A percentile compares a stretch with the other conserved stretches of the same genome.
Evolutionary conservation across 768 basidiomycete species (phyloP).

Genomic region (Chalciporus chontae): DNA sequence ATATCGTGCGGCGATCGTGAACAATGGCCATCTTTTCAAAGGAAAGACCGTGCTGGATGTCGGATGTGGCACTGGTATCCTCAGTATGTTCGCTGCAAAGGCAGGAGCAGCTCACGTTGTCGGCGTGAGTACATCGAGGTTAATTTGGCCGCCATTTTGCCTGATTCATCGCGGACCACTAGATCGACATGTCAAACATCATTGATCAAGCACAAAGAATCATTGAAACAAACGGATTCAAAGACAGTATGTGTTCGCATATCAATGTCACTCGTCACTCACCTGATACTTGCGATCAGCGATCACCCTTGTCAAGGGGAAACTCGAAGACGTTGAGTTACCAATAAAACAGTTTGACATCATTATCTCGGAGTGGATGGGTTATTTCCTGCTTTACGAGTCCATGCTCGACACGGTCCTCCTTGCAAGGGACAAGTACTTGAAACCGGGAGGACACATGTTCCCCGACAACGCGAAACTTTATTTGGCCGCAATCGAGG

Average conservation of each 20-base stretch:
- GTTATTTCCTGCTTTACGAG: slow-evolving; percentile 98
- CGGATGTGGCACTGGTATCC: slow-evolving; percentile 96
- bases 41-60: slow-evolving; percentile 97
- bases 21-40: slow-evolving; percentile 94
- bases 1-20: slow-evolving; percentile 91
- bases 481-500: slow-evolving; percentile 96
- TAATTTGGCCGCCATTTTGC: background rate
- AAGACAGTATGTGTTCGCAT: slow-evolving; percentile 67
- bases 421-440: slow-evolving; percentile 93
- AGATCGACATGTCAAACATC: slow-evolving; percentile 99
- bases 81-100: slow-evolving; percentile 97
- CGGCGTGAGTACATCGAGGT: slow-evolving; percentile 54
- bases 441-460: slow-evolving; percentile 85
- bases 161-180: slow-evolving; percentile 13
- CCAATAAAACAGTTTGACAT: slow-evolving; percentile 94
- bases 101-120: slow-evolving; percentile 94
- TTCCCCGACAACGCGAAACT: slow-evolving; percentile 95
- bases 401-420: slow-evolving; percentile 99
- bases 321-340: slow-evolving; percentile 89
- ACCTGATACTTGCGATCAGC: slow-evolving; percentile 39
- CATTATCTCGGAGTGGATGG: slow-evolving; percentile 99
- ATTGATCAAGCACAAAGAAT: slow-evolving; percentile 99
- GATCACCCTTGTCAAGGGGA: slow-evolving; percentile 96
- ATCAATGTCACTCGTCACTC: background rate
- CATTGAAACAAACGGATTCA: slow-evolving; percentile 93